Evolutionary conservation across 805 yeast species (phyloP).

Genomic region (Teunomyces cretensis): DNA sequence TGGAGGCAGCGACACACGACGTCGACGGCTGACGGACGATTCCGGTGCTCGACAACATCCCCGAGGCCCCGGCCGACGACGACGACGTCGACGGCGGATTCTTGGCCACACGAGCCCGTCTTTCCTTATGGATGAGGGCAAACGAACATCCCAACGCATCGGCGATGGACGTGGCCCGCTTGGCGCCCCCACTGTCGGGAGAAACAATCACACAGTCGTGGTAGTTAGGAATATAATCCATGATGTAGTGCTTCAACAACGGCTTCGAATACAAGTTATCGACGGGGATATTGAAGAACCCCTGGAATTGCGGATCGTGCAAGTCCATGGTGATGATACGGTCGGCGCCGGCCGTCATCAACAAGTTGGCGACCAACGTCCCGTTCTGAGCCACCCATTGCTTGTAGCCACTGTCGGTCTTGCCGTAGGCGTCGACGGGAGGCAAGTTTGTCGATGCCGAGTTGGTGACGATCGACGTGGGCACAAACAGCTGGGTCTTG

Average conservation of each 20-base stretch:
- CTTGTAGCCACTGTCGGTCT: constrained; percentile 69
- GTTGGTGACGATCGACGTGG: constrained; percentile 31
- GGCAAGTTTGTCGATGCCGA: constrained; percentile 32
- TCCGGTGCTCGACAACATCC: constrained; percentile 13
- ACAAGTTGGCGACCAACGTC: constrained; percentile 80
- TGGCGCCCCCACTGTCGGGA: constrained; percentile 99
- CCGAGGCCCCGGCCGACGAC: constrained; percentile 12
- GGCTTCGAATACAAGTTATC: constrained; percentile 92
- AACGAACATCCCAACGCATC: constrained; percentile 85
- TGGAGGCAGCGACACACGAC: constrained; percentile 15
- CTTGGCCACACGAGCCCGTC: constrained; percentile 51
- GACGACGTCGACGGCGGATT: constrained; percentile 29
- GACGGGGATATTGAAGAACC: constrained; percentile 94
- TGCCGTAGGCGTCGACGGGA: constrained; percentile 35
- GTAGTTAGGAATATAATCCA: constrained; percentile 72
- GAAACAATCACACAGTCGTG: constrained; percentile 88
- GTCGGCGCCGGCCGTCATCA: constrained; percentile 93
- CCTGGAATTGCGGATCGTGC: constrained; percentile 98
- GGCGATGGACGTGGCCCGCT: constrained; percentile 91
- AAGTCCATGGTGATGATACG: constrained; percentile 96
- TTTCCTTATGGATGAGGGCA: constrained; percentile 94
- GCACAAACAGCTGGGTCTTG: constrained; percentile 9
- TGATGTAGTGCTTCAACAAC: constrained; percentile 79
- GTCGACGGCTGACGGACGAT: constrained; percentile 2
- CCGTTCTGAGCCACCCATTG: constrained; percentile 97